These are phyloP conservation scores for Helicostylum pulchrum DNA, from an alignment of 192 early-diverging fungal species.

Conservation along the genomic window DNA sequence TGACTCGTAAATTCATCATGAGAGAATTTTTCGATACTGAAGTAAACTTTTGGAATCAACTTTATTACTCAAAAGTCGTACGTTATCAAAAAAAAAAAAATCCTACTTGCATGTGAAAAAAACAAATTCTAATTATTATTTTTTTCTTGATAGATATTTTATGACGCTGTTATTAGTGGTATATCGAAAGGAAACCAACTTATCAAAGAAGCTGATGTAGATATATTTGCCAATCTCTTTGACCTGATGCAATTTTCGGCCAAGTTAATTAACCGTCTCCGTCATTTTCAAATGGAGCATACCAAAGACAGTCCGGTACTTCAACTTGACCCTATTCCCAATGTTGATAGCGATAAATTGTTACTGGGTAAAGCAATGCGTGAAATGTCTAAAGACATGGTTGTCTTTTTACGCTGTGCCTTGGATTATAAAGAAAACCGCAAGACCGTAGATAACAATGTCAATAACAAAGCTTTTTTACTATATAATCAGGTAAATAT, in stretches of 20 bases:
- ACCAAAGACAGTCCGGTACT: too few relatives aligned
- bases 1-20: slow-evolving; percentile 28
- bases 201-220: slow-evolving; percentile 6
- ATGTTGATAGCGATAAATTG: not conserved
- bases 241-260: slow-evolving; percentile 23
- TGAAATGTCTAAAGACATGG: slow-evolving; percentile 10
- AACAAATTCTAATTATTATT: too few relatives aligned
- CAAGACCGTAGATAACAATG: slow-evolving; percentile 2
- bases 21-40: slow-evolving; percentile 33
- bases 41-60: slow-evolving; percentile 39
- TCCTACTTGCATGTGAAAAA: not conserved
- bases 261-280: slow-evolving; percentile 8
- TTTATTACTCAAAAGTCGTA: slow-evolving; percentile 38
- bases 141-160: slow-evolving; percentile 28
- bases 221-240: slow-evolving; percentile 17
- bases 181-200: slow-evolving; percentile 15
- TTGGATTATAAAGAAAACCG: slow-evolving; percentile 29
- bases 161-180: slow-evolving; percentile 28
- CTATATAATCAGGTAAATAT: slow-evolving; percentile 22
- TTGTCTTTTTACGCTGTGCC: slow-evolving; percentile 18
- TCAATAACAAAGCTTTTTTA: slow-evolving; percentile 24
- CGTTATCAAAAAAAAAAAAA: not conserved
- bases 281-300: not conserved
- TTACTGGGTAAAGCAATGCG: not conserved
- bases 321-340: not conserved